Conservation (phyloP, 2,329 filamentous ascomycete species). For the Fusarium xylarioides region DNA sequence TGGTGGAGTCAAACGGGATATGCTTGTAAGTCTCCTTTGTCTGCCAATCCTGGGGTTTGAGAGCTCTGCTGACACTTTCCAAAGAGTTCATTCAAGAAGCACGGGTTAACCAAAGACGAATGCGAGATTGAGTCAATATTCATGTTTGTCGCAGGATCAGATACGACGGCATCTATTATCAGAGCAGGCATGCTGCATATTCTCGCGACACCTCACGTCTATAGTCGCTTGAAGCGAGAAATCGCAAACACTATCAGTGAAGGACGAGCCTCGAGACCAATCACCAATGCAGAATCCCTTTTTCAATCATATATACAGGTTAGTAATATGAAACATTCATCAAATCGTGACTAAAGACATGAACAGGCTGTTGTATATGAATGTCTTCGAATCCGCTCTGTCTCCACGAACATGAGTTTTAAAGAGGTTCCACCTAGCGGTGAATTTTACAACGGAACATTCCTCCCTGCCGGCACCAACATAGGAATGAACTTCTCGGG, state of each 20-base stretch:
- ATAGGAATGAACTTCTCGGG: not conserved
- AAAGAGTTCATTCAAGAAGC: not conserved
- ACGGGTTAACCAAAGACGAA: not conserved
- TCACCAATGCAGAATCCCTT: not conserved
- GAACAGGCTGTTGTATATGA: not conserved
- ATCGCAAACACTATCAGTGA: not conserved
- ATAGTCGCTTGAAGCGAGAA: not conserved
- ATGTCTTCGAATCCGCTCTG: not conserved
- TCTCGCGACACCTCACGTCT: not conserved
- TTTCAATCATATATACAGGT: not conserved
- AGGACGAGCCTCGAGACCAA: not conserved
- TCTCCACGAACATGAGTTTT: not conserved
- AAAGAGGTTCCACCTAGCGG: not conserved
- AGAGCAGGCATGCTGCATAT: not conserved
- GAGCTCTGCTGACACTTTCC: rapidly evolving
- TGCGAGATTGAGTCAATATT: not conserved
- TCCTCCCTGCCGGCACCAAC: not conserved
- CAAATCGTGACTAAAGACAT: rapidly evolving
- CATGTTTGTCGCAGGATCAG: not conserved
- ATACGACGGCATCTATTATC: not conserved
- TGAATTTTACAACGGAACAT: not conserved
- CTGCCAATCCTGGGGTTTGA: rapidly evolving
- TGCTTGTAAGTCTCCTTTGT: not conserved
- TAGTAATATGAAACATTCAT: rapidly evolving
- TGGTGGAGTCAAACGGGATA: not conserved